These are phyloP conservation scores for Colletotrichum sp. DNA, from an alignment of 2,329 filamentous ascomycete genomes.

Conservation along the genomic window DNA sequence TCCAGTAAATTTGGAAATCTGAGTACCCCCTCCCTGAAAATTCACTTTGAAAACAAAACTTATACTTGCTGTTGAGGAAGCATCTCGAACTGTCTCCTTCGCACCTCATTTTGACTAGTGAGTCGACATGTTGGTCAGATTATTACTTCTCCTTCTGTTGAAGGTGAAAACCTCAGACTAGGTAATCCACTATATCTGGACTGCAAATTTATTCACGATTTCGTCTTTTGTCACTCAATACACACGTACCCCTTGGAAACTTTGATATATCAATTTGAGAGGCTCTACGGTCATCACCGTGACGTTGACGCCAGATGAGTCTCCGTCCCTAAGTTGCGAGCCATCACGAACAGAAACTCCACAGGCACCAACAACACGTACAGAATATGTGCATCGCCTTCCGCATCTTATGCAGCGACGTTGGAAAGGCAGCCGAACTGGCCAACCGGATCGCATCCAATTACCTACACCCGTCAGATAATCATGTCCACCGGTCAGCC, in stretches of 20 bases:
- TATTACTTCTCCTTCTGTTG: background rate
- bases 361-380: background rate
- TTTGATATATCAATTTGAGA: background rate
- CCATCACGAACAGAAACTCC: background rate
- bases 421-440: background rate
- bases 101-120: background rate
- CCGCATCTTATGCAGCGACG: background rate
- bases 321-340: background rate
- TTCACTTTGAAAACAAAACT: background rate
- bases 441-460: background rate
- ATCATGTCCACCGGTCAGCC: background rate
- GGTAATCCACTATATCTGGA: background rate
- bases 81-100: background rate
- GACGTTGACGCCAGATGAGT: background rate
- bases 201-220: background rate
- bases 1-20: background rate
- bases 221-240: background rate
- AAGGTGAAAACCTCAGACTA: background rate
- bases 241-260: background rate
- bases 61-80: background rate
- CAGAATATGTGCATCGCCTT: background rate
- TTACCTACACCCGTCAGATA: background rate
- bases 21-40: background rate
- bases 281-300: background rate
- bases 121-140: background rate